phyloP scores from a whole-genome alignment of 345 rosid species.

The Ailanthus altissimus region DNA sequence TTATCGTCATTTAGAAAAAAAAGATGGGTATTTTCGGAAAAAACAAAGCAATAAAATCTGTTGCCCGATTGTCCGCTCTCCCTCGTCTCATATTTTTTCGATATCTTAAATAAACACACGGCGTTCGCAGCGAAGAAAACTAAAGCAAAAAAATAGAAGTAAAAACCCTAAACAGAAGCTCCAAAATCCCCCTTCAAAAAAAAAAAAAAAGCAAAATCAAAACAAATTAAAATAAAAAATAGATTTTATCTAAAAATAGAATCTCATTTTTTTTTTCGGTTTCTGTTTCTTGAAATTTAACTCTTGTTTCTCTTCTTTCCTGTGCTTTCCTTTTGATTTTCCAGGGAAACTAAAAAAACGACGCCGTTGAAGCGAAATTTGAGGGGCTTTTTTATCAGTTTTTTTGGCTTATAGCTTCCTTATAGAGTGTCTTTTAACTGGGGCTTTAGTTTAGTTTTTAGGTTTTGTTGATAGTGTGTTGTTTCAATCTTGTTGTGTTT shows the following conservation, averaged over 20 bases:
- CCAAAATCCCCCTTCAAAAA: background rate
- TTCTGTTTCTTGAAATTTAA: background rate
- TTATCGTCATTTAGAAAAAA: conserved; percentile 24
- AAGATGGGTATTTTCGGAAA: too few relatives aligned
- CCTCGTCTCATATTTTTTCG: background rate
- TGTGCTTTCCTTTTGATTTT: conserved; percentile 23
- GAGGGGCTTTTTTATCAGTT: background rate
- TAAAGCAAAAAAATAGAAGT: too few relatives aligned
- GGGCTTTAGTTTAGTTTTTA: background rate
- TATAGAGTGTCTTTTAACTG: conserved; percentile 6
- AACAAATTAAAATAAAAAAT: background rate
- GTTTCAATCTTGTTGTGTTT: conserved; percentile 11
- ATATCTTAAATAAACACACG: background rate
- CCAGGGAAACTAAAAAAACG: conserved; percentile 26
- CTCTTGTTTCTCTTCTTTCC: background rate
- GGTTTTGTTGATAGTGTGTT: conserved; percentile 6
- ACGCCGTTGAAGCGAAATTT: background rate
- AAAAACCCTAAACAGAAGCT: conserved; percentile 24
- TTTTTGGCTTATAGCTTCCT: background rate
- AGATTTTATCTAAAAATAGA: too few relatives aligned
- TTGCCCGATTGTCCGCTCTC: too few relatives aligned
- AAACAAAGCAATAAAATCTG: too few relatives aligned
- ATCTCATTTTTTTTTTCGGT: background rate
- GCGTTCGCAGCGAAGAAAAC: background rate
- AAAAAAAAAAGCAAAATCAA: too few relatives aligned